These are phyloP conservation scores for Breviolum minutum DNA, from an alignment of 73 alveolate species.

Conservation along the genomic window DNA sequence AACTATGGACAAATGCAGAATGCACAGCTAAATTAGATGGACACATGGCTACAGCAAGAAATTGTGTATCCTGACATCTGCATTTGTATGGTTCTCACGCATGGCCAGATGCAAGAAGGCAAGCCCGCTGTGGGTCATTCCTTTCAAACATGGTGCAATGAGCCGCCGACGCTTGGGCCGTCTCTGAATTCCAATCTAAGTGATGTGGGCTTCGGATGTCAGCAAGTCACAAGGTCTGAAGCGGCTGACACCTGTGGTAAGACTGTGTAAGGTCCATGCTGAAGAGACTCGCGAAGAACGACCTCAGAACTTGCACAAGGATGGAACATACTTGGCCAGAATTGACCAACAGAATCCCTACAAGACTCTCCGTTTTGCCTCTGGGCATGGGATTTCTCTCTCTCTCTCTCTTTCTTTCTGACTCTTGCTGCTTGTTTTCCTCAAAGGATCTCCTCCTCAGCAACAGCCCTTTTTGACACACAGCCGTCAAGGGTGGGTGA, in stretches of 20 bases:
- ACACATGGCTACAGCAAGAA: background rate
- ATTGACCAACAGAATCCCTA: too few relatives aligned
- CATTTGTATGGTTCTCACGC: too few relatives aligned
- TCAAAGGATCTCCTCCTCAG: too few relatives aligned
- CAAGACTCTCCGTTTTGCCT: too few relatives aligned
- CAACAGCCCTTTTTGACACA: background rate
- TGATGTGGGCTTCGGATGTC: background rate
- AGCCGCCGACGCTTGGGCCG: background rate
- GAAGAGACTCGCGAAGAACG: constrained; percentile 26
- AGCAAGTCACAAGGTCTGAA: too few relatives aligned
- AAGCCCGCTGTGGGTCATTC: too few relatives aligned
- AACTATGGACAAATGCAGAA: too few relatives aligned
- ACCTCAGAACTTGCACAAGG: background rate
- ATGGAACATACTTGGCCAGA: too few relatives aligned
- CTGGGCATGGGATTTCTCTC: too few relatives aligned
- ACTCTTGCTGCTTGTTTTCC: too few relatives aligned
- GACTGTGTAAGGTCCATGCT: background rate
- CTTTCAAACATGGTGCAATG: background rate
- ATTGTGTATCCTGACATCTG: background rate
- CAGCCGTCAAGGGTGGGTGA: background rate
- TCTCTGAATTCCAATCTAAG: constrained; percentile 31
- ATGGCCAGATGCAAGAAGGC: too few relatives aligned
- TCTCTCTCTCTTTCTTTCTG: too few relatives aligned
- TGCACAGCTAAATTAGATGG: background rate
- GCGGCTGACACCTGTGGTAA: background rate